These are phyloP conservation scores for Fusarium haematococcum DNA, from an alignment of 2,329 filamentous ascomycete species.

Conservation along the genomic window DNA sequence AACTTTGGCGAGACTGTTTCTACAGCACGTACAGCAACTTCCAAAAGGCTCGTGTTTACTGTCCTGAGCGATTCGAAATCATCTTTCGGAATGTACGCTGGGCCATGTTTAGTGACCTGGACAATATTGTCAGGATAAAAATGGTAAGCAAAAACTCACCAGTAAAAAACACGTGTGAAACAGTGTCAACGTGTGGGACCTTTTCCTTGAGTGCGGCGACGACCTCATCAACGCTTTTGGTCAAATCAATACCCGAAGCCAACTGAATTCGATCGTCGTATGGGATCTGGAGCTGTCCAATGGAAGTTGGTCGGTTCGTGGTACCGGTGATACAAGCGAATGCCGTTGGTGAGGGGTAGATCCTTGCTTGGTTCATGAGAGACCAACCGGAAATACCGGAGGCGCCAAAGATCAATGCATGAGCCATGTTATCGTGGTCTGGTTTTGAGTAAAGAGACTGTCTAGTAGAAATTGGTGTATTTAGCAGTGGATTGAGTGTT, in stretches of 20 bases:
- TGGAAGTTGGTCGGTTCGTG: conserved; percentile 23
- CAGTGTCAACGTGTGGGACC: conserved; percentile 16
- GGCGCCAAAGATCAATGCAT: conserved; percentile 33
- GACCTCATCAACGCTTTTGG: conserved; percentile 16
- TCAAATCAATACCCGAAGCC: conserved; percentile 24
- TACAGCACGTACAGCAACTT: conserved; percentile 13
- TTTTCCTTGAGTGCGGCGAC: not conserved
- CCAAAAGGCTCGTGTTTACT: conserved; percentile 4
- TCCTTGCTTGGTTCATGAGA: conserved; percentile 22
- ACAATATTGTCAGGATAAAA: too few species aligned
- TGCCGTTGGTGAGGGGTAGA: conserved; percentile 17
- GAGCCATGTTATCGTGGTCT: conserved; percentile 15
- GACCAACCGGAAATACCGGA: conserved; percentile 37
- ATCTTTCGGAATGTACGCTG: conserved; percentile 21
- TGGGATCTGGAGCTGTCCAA: conserved; percentile 12
- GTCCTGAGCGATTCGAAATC: not conserved
- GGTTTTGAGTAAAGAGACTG: too few species aligned
- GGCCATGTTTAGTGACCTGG: not conserved
- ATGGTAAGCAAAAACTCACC: conserved; percentile 4
- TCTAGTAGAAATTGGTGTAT: too few species aligned
- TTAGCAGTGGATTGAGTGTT: too few species aligned
- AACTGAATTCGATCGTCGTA: conserved; percentile 16
- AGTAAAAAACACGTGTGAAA: conserved; percentile 32
- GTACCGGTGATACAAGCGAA: conserved; percentile 32
- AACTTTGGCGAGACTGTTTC: conserved; percentile 10